Evolutionary conservation across 2,329 filamentous ascomycete genomes (phyloP).

Genomic region (Aspergillus sp.): DNA sequence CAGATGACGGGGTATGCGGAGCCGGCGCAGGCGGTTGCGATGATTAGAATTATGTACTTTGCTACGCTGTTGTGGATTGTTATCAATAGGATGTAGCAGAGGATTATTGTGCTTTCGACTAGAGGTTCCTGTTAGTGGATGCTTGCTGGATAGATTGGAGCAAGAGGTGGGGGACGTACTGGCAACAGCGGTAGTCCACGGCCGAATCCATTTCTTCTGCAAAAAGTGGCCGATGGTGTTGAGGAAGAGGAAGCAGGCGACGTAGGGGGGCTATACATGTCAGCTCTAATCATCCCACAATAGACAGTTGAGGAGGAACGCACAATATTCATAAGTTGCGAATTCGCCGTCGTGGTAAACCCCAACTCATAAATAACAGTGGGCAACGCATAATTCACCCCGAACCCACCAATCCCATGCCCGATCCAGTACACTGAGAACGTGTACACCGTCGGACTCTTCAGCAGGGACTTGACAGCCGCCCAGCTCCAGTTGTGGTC

Average conservation of each 20-base stretch:
- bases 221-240: constrained; percentile 41
- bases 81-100: constrained; percentile 47
- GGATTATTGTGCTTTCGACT: constrained; percentile 43
- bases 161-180: constrained; percentile 33
- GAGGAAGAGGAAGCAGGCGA: constrained; percentile 45
- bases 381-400: constrained; percentile 46
- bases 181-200: constrained; percentile 45
- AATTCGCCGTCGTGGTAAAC: constrained; percentile 47
- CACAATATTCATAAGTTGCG: constrained; percentile 51
- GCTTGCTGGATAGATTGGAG: background rate
- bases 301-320: constrained; percentile 1
- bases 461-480: constrained; percentile 36
- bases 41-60: constrained; percentile 43
- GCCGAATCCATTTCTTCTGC: constrained; percentile 42
- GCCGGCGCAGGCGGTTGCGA: constrained; percentile 42
- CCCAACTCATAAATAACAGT: constrained; percentile 52
- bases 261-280: constrained; percentile 39
- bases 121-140: constrained; percentile 16
- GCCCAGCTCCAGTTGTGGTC: constrained; percentile 39
- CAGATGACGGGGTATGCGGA: constrained; percentile 52
- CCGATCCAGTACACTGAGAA: constrained; percentile 48
- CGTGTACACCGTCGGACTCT: constrained; percentile 43
- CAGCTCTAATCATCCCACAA: background rate
- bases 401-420: constrained; percentile 51
- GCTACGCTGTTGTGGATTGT: constrained; percentile 40